These are phyloP conservation scores for Hirsutella thompsonii DNA, from an alignment of 2,329 filamentous ascomycete species.

Conservation along the genomic window DNA sequence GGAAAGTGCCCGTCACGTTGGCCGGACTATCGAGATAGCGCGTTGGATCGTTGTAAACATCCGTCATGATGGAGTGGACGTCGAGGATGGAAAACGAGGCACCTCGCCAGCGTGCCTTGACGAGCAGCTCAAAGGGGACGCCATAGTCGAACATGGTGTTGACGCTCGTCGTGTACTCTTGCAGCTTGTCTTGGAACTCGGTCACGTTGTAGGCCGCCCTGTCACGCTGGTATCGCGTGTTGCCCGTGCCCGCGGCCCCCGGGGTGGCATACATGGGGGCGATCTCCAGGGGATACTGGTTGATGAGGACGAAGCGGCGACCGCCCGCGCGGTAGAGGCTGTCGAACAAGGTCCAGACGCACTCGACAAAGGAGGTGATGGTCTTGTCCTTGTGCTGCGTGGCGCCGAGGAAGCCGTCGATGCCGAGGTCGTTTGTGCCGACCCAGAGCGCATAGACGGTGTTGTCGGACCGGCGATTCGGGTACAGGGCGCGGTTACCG, in stretches of 20 bases:
- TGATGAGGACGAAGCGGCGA: slow-evolving; percentile 60
- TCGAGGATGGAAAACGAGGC: slow-evolving; percentile 55
- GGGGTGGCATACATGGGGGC: slow-evolving; percentile 46
- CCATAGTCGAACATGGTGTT: slow-evolving; percentile 38
- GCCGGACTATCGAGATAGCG: slow-evolving; percentile 50
- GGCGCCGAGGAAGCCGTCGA: slow-evolving; percentile 51
- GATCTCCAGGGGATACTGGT: slow-evolving; percentile 53
- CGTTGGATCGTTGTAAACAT: slow-evolving; percentile 49
- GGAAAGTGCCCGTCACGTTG: slow-evolving; percentile 46
- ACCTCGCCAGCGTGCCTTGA: slow-evolving; percentile 37
- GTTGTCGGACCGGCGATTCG: slow-evolving; percentile 33
- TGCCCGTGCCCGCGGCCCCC: slow-evolving; percentile 1
- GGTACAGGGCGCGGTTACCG: slow-evolving; percentile 23
- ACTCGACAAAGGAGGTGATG: slow-evolving; percentile 53
- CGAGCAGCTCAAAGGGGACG: slow-evolving; percentile 28
- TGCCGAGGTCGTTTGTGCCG: slow-evolving; percentile 67
- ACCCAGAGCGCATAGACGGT: slow-evolving; percentile 71
- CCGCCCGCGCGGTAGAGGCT: slow-evolving; percentile 52
- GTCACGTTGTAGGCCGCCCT: slow-evolving; percentile 33
- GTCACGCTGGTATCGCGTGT: slow-evolving; percentile 29
- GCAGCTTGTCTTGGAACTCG: slow-evolving; percentile 30
- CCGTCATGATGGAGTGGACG: slow-evolving; percentile 48
- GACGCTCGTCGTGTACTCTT: slow-evolving; percentile 32
- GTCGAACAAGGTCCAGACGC: slow-evolving; percentile 52
- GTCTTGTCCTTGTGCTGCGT: slow-evolving; percentile 44